Base-by-base conservation (phyloP, 768 basidiomycete species). In the Kwoniella bestiolae region DNA sequence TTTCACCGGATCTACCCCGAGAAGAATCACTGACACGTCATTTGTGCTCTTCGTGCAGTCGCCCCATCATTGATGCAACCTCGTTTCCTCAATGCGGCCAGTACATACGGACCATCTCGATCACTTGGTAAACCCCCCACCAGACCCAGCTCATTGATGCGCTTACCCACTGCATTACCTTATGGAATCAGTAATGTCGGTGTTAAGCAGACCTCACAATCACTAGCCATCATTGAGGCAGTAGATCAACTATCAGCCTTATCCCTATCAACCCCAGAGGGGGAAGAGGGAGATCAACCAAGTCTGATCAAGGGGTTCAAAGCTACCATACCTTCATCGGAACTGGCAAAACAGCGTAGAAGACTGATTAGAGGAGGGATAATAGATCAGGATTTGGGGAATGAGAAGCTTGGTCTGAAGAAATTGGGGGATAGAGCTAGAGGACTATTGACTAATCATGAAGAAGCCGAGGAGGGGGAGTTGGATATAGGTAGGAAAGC, bases 301-400 rank as follows among this genome's bases (percentile, higher is more conserved):
- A 69, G 70, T 73, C 84, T 98, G 34, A 83, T 96, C 45, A 87
- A 90, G 49, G 95, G 95, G 0, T 98, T 97, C 81, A 90, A 91
- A 74, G 95, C 95, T 18, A 97, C 95, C 2, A 90, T 96, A 46
- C 95, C 95, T 12, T 91, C 90, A 76, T 87, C 94, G 41, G 90
- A 92, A 71, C 86, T 88, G 76, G 85, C 91, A 59, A 88, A 90
- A 67, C 84, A 87, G 14, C 84, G 93, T 65, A 82, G 94, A 68
- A 82, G 92, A 63, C 89, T 91, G 79, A 87, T 90, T 81, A 85
- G 94, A 49, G 79, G 80, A 31, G 80, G 76, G 8, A 50, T 80
- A 23, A 79, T 76, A 14, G 80, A 80, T 56, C 76, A 73, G 38
- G 80, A 79, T 41, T 50, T 80, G 6, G 90, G 92, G 3, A 86